These are phyloP conservation scores for Aspergillus bertholletiae DNA, from an alignment of 495 filamentous ascomycete species.

Conservation along the genomic window DNA sequence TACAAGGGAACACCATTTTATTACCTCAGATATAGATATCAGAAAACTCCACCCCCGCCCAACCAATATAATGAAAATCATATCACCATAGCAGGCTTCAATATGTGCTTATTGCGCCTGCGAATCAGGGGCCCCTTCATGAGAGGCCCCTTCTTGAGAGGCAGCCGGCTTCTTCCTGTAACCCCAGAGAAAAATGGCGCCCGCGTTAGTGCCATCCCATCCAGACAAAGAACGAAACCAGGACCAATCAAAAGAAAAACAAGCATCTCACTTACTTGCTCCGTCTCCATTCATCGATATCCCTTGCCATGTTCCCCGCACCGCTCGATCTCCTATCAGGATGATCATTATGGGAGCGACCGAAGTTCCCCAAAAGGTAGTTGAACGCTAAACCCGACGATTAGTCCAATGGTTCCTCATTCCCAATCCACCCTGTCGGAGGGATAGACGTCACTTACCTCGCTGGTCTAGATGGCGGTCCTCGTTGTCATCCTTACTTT, in stretches of 20 bases:
- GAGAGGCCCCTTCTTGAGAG: too few species aligned
- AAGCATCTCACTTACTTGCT: background rate
- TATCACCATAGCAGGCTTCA: too few species aligned
- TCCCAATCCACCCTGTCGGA: background rate
- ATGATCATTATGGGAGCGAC: background rate
- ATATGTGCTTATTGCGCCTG: too few species aligned
- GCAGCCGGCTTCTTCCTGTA: background rate
- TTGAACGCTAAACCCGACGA: background rate
- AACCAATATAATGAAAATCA: too few species aligned
- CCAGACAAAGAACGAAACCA: background rate
- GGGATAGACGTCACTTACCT: background rate
- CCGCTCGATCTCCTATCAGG: background rate
- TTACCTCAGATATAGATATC: background rate
- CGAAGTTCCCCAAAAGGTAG: background rate
- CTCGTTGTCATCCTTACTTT: background rate
- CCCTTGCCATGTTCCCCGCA: background rate
- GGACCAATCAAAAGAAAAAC: background rate
- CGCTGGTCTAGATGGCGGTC: background rate
- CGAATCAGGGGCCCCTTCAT: too few species aligned
- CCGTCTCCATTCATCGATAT: background rate
- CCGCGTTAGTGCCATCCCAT: background rate
- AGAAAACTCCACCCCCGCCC: background rate
- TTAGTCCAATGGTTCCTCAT: background rate
- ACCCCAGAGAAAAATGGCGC: background rate
- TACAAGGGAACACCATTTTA: background rate